Conservation (phyloP, 768 basidiomycete genomes). For the Russula dissimulans region DNA sequence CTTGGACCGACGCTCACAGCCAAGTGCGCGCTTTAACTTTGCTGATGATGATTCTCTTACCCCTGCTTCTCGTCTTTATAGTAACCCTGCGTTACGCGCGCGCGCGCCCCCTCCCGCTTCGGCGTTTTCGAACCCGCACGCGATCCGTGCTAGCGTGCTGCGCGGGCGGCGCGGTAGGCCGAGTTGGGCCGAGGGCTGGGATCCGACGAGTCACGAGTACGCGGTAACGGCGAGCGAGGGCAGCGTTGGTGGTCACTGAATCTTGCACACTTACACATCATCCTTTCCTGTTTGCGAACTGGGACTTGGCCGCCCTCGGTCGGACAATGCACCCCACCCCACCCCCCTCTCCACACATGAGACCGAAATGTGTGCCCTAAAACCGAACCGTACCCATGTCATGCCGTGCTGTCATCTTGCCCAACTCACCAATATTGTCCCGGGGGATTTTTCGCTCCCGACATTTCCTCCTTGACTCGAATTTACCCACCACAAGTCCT, state of each 20-base stretch:
- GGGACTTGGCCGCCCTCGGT: not conserved
- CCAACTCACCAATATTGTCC: too few relatives aligned
- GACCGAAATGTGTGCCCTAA: too few relatives aligned
- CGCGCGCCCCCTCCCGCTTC: slow-evolving; percentile 24
- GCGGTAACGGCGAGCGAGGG: slow-evolving; percentile 36
- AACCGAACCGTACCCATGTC: too few relatives aligned
- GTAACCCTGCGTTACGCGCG: slow-evolving; percentile 25
- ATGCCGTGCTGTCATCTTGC: too few relatives aligned
- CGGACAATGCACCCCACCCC: too few relatives aligned
- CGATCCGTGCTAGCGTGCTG: slow-evolving; percentile 19
- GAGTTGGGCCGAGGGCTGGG: slow-evolving; percentile 36
- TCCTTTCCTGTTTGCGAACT: not conserved
- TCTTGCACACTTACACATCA: not conserved
- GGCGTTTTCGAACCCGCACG: slow-evolving; percentile 23
- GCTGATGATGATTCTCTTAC: not conserved
- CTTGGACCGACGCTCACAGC: slow-evolving; percentile 55
- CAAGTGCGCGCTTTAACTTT: slow-evolving; percentile 30
- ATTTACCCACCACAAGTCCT: not conserved
- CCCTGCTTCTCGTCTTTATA: not conserved
- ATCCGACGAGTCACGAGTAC: slow-evolving; percentile 34
- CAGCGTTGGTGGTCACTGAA: slow-evolving; percentile 17
- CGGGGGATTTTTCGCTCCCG: not conserved
- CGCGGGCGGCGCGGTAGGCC: slow-evolving; percentile 21
- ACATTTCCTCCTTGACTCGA: not conserved
- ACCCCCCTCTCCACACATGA: too few relatives aligned